Conservation (phyloP, 495 filamentous ascomycete genomes). For the Saxophila tyrrhenica region DNA sequence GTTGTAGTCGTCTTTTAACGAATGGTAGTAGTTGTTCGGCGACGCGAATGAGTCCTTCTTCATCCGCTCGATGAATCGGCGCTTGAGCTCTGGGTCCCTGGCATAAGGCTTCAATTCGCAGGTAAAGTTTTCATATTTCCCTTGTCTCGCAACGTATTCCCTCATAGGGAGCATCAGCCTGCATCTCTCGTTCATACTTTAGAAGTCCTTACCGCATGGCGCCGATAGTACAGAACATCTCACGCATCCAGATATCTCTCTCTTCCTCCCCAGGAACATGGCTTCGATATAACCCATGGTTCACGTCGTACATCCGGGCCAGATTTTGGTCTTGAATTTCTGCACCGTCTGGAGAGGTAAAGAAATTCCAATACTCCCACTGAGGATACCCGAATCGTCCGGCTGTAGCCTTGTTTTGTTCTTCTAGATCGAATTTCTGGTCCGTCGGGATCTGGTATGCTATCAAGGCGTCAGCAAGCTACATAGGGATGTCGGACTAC, state of each 20-base stretch:
- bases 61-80: slow-evolving; percentile 5
- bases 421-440: slow-evolving; percentile 7
- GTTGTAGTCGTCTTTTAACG: slow-evolving; percentile 1
- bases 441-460: slow-evolving; percentile 9
- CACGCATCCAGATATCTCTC: slow-evolving; percentile 6
- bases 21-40: slow-evolving; percentile 13
- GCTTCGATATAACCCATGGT: not conserved
- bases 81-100: slow-evolving; percentile 3
- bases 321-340: slow-evolving; percentile 5
- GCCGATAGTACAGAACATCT: slow-evolving; percentile 7
- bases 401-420: not conserved
- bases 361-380: slow-evolving; percentile 17
- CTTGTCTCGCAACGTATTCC: slow-evolving; percentile 5
- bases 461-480: not conserved
- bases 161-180: not conserved
- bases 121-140: slow-evolving; percentile 10
- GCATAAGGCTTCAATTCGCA: slow-evolving; percentile 9
- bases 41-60: slow-evolving; percentile 11
- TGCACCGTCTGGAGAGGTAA: slow-evolving; percentile 4
- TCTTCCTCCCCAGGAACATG: slow-evolving; percentile 1
- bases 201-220: not conserved
- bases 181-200: too few relatives aligned
- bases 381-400: slow-evolving; percentile 9
- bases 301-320: slow-evolving; percentile 4
- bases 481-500: too few relatives aligned